Evolutionary conservation across 2,329 filamentous ascomycete genomes (phyloP), one percentile per base, ranked within the genome.

Genomic region (Venturia pyrina): DNA sequence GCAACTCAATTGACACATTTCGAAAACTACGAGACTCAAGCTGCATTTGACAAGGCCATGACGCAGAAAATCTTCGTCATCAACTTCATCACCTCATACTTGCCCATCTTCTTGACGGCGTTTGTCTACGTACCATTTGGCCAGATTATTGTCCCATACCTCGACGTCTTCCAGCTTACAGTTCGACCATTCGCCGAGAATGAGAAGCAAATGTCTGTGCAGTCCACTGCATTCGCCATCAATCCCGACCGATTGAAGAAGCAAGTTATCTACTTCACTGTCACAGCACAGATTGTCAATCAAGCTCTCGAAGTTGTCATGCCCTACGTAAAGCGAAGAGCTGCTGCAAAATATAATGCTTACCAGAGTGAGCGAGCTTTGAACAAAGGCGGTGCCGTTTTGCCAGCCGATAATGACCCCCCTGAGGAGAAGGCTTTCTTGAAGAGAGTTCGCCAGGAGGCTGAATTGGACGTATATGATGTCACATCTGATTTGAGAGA

Each of bases 81-180:
- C 72, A 96, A 97, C 79, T 96, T 97, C 77, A 93, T 98, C 77
- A 96, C 92, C 6, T 96, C 93, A 0, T 98, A 97, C 75, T 86
- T 96, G 64, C 90, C 91, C 0, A 88, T 96, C n/a, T 88, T 96
- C 73, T 83, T 98, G 21, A 97, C 93, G 0, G 91, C 93, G 0
- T 98, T 97, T 71, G 87, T 97, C 68, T 98, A 97, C 72, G 90
- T 96, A 24, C 93, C 93, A 0, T 98, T 98, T 71, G 93, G 91
- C 17, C 86, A 87, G 67, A 77, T 91, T 59, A 85, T 99, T 13
- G 86, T 95, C 0, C 93, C 95, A 0, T 89, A 96, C 73, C 85
- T 99, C 5, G 87, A 96, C 70, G 79, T 97, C 66, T 93, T 96
- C 78, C 85, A 86, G 68, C 78, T 87, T 17, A 87, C 89, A 0